Percentiles rank a stretch among this genome's conserved stretches.
Evolutionary conservation across 1,139 yeast species (phyloP).

Genomic region (Magnusiomyces fungicola): DNA sequence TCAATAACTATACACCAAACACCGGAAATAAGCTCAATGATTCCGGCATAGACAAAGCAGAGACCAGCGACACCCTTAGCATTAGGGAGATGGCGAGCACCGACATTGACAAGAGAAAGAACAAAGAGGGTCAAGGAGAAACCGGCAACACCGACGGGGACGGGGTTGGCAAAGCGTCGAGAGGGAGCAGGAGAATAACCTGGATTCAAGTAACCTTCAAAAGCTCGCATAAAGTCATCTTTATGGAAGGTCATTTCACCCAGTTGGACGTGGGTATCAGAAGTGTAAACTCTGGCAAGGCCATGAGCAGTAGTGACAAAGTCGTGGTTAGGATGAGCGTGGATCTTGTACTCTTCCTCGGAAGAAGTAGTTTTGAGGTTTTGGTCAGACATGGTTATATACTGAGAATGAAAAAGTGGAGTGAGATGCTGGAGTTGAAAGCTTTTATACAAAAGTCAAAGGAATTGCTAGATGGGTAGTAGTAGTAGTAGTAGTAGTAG

Average conservation of each 20-base stretch:
- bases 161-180: constrained; percentile 74
- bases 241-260: constrained; percentile 61
- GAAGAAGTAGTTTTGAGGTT: neutral
- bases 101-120: constrained; percentile 56
- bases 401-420: neutral
- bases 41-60: constrained; percentile 75
- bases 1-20: constrained; percentile 61
- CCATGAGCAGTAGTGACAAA: neutral
- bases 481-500: neutral
- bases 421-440: too few species aligned
- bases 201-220: constrained; percentile 60
- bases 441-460: too few species aligned
- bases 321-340: constrained; percentile 5
- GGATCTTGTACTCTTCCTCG: constrained; percentile 2
- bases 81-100: constrained; percentile 50
- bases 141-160: constrained; percentile 74
- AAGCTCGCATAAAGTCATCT: constrained; percentile 50
- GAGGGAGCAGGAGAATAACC: constrained; percentile 56
- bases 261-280: constrained; percentile 37
- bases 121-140: constrained; percentile 81
- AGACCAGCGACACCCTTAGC: constrained; percentile 55
- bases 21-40: constrained; percentile 64
- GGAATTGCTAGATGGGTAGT: neutral
- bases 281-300: neutral
- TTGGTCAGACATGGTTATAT: neutral